Percentiles rank a stretch among this genome's conserved stretches.
Evolutionary conservation across 2,329 filamentous ascomycete species (phyloP).

Genomic region (Arthrobotrys iridis): DNA sequence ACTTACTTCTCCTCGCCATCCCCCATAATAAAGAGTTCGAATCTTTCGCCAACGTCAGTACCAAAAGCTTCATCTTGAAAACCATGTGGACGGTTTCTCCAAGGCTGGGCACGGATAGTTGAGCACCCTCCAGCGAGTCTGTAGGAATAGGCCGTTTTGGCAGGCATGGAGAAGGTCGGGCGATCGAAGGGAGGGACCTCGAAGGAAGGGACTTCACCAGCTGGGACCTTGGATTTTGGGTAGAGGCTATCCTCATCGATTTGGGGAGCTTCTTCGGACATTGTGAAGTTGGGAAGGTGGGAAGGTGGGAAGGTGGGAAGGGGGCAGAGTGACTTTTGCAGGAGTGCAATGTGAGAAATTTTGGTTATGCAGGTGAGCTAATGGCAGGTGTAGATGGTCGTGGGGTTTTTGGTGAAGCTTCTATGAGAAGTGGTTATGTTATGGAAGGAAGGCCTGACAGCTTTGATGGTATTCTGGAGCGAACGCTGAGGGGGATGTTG

Average conservation of each 20-base stretch:
- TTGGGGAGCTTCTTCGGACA: background rate
- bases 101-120: slow-evolving; percentile 37
- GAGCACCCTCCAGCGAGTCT: slow-evolving; percentile 19
- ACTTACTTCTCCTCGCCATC: slow-evolving; percentile 57
- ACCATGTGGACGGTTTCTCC: slow-evolving; percentile 44
- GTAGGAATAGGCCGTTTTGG: slow-evolving; percentile 3
- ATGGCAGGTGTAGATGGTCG: too few relatives aligned
- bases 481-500: too few relatives aligned
- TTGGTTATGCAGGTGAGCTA: too few relatives aligned
- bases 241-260: background rate
- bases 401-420: too few relatives aligned
- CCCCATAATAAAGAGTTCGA: slow-evolving; percentile 54
- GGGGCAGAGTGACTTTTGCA: too few relatives aligned
- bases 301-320: too few relatives aligned
- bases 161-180: background rate
- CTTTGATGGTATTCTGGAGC: too few relatives aligned
- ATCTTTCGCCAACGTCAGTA: slow-evolving; percentile 46
- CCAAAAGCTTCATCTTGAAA: slow-evolving; percentile 29
- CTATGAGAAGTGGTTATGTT: too few relatives aligned
- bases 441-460: too few relatives aligned
- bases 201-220: too few relatives aligned
- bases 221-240: background rate
- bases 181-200: background rate
- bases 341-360: too few relatives aligned
- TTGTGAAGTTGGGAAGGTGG: background rate